Base-by-base conservation (phyloP, 75 land plant species). In the Isoetes taiwanensis region DNA sequence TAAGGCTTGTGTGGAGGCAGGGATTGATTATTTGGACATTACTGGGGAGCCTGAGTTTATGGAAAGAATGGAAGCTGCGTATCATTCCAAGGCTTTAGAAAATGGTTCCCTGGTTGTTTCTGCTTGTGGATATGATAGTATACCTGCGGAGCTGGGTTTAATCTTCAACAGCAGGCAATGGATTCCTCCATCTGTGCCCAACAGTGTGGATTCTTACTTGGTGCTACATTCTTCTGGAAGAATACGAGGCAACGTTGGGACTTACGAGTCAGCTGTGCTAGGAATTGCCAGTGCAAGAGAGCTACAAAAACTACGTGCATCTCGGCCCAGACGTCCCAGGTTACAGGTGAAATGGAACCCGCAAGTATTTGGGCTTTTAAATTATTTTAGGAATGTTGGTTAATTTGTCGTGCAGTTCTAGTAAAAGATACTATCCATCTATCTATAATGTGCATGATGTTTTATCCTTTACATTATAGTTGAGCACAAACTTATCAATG, bases 211-310 rank as follows among this genome's bases (percentile, higher is more conserved):
- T n/a, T 19, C 50, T 4, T 46, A 46, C 25, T 23, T 46, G 12
- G 23, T 23, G 6, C 19, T 46, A 23, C 50, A n/a, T 46, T 46
- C 50, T n/a, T 46, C 50, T 19, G n/a, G 12, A n/a, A 74, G 66
- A 58, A 68, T 86, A 9, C 80, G 80, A 30, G 94, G 94, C 20
- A 91, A 91, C 62, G 35, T 76, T 31, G 93, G 80, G 40, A 91
- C 97, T 0, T 86, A 59, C 58, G 88, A 86, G 34, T 80, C 85
- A 5, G 82, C 84, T 3, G 97, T 91, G 9, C 60, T 91, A 28
- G 88, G 94, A 0, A 67, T 83, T 46, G 76, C 85, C 4, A 83
- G 68, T 57, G 80, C 58, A 5, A 46, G 56, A 8, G 41, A 77
- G 57, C 64, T 86, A 70, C 73, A 66, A 59, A 70, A 80, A 63